phyloP scores from a whole-genome alignment of 495 filamentous ascomycete genomes.

The Podospora anserina region DNA sequence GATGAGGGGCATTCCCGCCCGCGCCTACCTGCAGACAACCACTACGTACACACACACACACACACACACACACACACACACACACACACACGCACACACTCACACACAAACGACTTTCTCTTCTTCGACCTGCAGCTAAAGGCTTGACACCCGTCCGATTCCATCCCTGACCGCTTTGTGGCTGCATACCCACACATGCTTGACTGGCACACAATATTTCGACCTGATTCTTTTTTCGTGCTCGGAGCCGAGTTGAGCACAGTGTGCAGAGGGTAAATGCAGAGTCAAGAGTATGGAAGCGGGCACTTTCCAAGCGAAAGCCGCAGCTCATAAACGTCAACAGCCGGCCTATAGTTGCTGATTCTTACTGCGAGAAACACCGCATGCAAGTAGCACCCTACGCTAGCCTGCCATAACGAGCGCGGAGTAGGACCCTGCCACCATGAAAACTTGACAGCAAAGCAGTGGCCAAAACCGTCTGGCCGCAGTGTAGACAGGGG shows the following conservation, averaged over 20 bases:
- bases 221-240: too few relatives aligned
- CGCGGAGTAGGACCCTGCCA: background rate
- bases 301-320: background rate
- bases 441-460: background rate
- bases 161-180: conserved; percentile 9
- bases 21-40: too few relatives aligned
- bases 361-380: background rate
- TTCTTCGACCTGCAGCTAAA: conserved; percentile 21
- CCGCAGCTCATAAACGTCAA: background rate
- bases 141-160: conserved; percentile 7
- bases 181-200: background rate
- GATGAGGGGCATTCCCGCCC: too few relatives aligned
- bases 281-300: background rate
- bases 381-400: background rate
- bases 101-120: background rate
- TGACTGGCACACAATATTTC: background rate
- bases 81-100: too few relatives aligned
- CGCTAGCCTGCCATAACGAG: background rate
- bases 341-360: background rate
- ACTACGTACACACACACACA: too few relatives aligned
- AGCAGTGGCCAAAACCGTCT: background rate
- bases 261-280: background rate
- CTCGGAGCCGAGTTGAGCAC: too few relatives aligned
- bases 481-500: background rate
- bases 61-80: too few relatives aligned